phyloP scores from a whole-genome alignment of 2,329 filamentous ascomycete genomes.

The Neofusicoccum sp. region DNA sequence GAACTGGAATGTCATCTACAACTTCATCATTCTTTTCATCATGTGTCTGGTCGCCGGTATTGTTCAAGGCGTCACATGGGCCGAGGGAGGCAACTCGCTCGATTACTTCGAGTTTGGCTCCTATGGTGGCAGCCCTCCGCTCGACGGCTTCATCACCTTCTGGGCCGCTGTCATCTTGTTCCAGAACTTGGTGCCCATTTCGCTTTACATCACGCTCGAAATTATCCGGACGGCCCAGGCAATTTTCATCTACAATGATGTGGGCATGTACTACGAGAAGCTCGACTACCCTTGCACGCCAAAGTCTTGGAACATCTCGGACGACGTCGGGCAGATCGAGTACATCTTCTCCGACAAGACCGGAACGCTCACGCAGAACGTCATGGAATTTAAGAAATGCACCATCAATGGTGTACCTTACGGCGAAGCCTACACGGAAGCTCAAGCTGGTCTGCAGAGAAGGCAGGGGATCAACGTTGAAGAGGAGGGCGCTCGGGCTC shows the following conservation, averaged over 20 bases:
- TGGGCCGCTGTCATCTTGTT: conserved; percentile 94
- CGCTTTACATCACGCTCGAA: conserved; percentile 94
- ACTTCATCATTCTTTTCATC: conserved; percentile 82
- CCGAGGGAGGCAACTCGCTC: conserved; percentile 68
- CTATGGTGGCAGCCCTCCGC: conserved; percentile 67
- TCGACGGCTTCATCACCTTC: conserved; percentile 94
- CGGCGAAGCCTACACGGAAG: conserved; percentile 96
- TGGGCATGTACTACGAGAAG: conserved; percentile 94
- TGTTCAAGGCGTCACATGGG: conserved; percentile 81
- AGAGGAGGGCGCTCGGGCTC: conserved; percentile 69
- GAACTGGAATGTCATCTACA: conserved; percentile 97
- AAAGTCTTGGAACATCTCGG: conserved; percentile 98
- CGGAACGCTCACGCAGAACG: conserved; percentile 84
- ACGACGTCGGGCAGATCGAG: conserved; percentile 96
- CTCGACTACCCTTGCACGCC: conserved; percentile 94
- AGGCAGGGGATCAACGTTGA: conserved; percentile 84
- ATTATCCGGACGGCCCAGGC: conserved; percentile 92
- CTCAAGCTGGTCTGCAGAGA: conserved; percentile 93
- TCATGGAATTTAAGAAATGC: conserved; percentile 99
- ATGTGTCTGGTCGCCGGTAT: conserved; percentile 89
- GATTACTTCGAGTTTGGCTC: conserved; percentile 83
- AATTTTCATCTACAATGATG: conserved; percentile 95
- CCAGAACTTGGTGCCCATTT: conserved; percentile 98
- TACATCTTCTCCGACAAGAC: conserved; percentile 99
- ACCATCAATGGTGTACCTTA: conserved; percentile 96